phyloP scores from a whole-genome alignment of 140 eudicot species.

The Anethum foeniculum region DNA sequence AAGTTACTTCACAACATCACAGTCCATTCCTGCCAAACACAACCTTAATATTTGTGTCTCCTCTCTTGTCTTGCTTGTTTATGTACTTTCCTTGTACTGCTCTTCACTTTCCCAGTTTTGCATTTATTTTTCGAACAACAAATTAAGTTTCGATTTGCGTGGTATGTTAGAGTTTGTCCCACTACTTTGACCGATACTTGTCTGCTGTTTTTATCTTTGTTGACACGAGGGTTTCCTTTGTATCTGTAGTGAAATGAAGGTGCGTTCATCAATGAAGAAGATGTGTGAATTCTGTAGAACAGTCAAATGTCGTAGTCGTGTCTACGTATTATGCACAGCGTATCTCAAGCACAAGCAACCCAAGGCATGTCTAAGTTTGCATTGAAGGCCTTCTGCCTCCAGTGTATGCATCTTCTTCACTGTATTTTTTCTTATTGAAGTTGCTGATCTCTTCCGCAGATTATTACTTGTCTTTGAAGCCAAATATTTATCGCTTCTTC shows the following conservation, averaged over 20 bases:
- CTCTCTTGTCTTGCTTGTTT: background rate
- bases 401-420: slow-evolving; percentile 27
- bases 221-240: background rate
- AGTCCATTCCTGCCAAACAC: background rate
- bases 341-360: slow-evolving; percentile 94
- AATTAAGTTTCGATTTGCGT: no score
- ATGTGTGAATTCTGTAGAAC: slow-evolving; percentile 86
- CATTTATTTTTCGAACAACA: background rate
- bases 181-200: no score
- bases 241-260: slow-evolving; percentile 49
- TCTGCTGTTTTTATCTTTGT: background rate
- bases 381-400: slow-evolving; percentile 42
- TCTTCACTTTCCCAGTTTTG: no score
- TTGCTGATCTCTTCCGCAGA: background rate
- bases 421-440: background rate
- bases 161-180: no score
- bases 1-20: background rate
- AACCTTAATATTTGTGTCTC: background rate
- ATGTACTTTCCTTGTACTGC: background rate
- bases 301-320: slow-evolving; percentile 80
- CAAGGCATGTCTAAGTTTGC: slow-evolving; percentile 79
- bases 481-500: no score
- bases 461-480: background rate
- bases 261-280: slow-evolving; percentile 81
- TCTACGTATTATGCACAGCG: slow-evolving; percentile 61